Percentiles rank a stretch among this genome's conserved stretches.
Conservation (phyloP, 139 green algal species). For the Volvox africanus region DNA sequence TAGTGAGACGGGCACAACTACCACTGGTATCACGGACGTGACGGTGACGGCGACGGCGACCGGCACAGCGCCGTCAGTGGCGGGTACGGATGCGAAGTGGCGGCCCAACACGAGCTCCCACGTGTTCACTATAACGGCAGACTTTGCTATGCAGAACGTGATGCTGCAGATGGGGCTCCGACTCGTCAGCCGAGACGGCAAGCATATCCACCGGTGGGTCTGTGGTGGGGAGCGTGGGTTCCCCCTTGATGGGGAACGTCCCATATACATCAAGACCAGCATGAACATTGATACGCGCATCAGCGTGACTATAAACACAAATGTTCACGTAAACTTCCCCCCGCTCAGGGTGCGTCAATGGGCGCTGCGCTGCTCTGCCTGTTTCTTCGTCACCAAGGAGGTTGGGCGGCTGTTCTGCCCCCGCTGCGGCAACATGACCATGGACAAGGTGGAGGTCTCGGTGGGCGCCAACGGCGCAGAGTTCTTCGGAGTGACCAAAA, state of each 20-base stretch:
- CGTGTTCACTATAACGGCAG: conserved; percentile 86
- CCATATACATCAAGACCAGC: too few relatives aligned
- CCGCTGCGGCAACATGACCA: conserved; percentile 91
- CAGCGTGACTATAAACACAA: too few relatives aligned
- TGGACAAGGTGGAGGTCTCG: conserved; percentile 88
- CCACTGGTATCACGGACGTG: not conserved
- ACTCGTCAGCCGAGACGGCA: conserved; percentile 83
- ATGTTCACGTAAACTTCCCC: too few relatives aligned
- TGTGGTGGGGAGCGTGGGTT: not conserved
- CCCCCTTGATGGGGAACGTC: too few relatives aligned
- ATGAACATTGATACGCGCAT: too few relatives aligned
- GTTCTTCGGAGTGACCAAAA: conserved; percentile 85
- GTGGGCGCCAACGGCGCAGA: conserved; percentile 80
- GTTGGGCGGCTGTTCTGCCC: conserved; percentile 91
- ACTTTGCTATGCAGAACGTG: conserved; percentile 99
- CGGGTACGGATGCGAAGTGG: not conserved
- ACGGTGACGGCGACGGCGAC: not conserved
- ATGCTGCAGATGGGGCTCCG: conserved; percentile 93
- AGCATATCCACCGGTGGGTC: conserved; percentile 72
- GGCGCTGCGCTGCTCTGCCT: conserved; percentile 91
- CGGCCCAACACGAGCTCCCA: conserved; percentile 41
- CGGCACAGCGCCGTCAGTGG: not conserved
- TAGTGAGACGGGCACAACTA: not conserved
- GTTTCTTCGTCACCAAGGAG: conserved; percentile 79
- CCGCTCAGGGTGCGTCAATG: conserved; percentile 65